A percentile compares a stretch with the other conserved stretches of the same genome.
phyloP scores from a whole-genome alignment of 805 yeast species.

The Lipomyces japonicus region DNA sequence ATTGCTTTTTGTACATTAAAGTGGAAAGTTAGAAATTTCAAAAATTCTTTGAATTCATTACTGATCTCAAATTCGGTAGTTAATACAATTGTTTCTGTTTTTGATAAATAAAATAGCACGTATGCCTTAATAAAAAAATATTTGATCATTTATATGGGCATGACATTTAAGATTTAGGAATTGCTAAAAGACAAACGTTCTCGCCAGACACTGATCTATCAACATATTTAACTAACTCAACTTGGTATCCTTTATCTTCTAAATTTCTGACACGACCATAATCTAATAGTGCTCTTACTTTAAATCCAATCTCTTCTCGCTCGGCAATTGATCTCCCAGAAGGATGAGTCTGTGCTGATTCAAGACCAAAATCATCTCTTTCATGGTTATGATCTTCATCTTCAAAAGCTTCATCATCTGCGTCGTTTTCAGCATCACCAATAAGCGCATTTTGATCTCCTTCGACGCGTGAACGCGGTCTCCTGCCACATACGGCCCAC shows the following conservation, averaged over 20 bases:
- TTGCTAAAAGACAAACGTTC: conserved; percentile 53
- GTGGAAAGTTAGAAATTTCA: too few species aligned
- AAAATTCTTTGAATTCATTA: too few species aligned
- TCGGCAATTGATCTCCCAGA: conserved; percentile 47
- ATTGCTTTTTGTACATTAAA: too few species aligned
- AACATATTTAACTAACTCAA: conserved; percentile 58
- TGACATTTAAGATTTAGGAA: too few species aligned
- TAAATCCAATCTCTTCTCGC: conserved; percentile 59
- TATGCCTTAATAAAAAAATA: too few species aligned
- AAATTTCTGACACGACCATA: conserved; percentile 61
- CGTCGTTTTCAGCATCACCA: not conserved
- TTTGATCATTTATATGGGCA: too few species aligned
- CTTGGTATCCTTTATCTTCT: conserved; percentile 34
- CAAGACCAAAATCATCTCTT: conserved; percentile 32
- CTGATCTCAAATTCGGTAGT: too few species aligned
- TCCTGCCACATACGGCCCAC: conserved; percentile 82
- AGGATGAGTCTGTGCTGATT: conserved; percentile 39
- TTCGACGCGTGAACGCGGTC: conserved; percentile 30
- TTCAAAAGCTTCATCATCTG: not conserved
- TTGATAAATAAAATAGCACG: too few species aligned
- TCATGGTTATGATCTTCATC: conserved; percentile 28
- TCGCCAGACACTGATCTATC: conserved; percentile 59
- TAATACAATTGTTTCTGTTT: too few species aligned
- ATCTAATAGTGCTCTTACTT: conserved; percentile 71
- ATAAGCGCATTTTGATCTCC: not conserved